Percentiles rank a stretch among this genome's conserved stretches.
Conservation (phyloP, 2,329 filamentous ascomycete species). For the Coleophoma eucalyptorum region DNA sequence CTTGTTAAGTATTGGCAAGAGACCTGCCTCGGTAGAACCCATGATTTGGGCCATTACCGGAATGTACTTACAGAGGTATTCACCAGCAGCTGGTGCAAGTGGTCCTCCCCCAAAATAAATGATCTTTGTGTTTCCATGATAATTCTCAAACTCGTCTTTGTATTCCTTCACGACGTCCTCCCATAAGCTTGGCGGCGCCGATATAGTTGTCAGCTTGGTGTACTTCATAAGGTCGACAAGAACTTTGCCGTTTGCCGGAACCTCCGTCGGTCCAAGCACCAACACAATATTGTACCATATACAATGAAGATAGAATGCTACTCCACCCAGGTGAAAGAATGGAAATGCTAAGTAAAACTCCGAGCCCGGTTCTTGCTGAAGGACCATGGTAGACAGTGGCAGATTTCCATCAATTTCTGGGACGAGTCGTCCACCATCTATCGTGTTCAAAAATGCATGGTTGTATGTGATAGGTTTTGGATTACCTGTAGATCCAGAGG, state of each 20-base stretch:
- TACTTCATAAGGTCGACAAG: conserved; percentile 1
- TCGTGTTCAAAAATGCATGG: conserved; percentile 28
- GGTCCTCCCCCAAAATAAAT: not conserved
- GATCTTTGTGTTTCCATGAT: not conserved
- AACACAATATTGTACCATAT: conserved; percentile 1
- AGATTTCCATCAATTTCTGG: not conserved
- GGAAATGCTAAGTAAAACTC: not conserved
- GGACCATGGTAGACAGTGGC: not conserved
- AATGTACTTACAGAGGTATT: not conserved
- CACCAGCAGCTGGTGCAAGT: not conserved
- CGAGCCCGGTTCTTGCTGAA: not conserved
- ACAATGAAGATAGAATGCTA: not conserved
- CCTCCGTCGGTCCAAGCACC: not conserved
- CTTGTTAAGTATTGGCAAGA: conserved; percentile 4
- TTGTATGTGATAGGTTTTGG: conserved; percentile 34
- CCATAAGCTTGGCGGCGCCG: not conserved
- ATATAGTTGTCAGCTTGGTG: not conserved
- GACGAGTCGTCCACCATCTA: conserved; percentile 26
- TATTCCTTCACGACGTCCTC: conserved; percentile 2
- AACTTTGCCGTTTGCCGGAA: conserved; percentile 1
- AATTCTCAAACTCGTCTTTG: not conserved
- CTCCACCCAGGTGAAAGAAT: not conserved
- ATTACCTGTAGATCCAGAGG: conserved; percentile 36
- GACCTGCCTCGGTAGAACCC: not conserved
- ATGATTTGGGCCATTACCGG: not conserved